A percentile compares a stretch with the other conserved stretches of the same genome.
phyloP scores from a whole-genome alignment of 75 land plant species.

The Selaginella moellendorffii region DNA sequence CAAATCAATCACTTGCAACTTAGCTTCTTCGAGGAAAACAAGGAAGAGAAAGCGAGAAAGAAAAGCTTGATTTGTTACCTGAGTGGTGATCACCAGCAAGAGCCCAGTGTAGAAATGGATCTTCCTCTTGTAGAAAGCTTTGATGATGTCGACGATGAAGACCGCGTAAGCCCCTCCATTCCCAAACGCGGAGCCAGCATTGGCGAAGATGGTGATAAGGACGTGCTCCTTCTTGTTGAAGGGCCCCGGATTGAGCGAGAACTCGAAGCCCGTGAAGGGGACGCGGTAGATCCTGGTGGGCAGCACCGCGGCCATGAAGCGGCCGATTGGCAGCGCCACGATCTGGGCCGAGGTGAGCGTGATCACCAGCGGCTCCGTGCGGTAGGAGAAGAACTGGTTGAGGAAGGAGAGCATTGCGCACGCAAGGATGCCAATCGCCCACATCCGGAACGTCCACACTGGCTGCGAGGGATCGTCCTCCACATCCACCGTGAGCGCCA shows the following conservation, averaged over 20 bases:
- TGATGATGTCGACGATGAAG: constrained; percentile 42
- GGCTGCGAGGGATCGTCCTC: not conserved
- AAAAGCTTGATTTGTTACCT: constrained; percentile 42
- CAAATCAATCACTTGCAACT: not conserved
- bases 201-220: constrained; percentile 45
- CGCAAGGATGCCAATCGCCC: not conserved
- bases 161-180: constrained; percentile 42
- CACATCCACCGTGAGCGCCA: not conserved
- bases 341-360: constrained; percentile 1
- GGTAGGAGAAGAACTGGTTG: constrained; percentile 2
- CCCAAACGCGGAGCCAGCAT: constrained; percentile 27
- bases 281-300: not conserved
- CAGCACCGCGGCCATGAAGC: constrained; percentile 3
- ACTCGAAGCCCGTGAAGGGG: not conserved
- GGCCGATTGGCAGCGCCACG: constrained; percentile 7
- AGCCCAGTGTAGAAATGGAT: constrained; percentile 37
- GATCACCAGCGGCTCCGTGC: not conserved
- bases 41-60: no score
- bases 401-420: not conserved
- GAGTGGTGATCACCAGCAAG: constrained; percentile 49
- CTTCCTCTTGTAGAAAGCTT: constrained; percentile 52
- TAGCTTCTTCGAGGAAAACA: no score
- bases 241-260: constrained; percentile 4
- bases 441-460: not conserved
- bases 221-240: constrained; percentile 8